Evolutionary conservation across 2,329 filamentous ascomycete genomes (phyloP), one percentile per base, ranked within the genome.

Genomic region (Neofusicoccum cordaticola): DNA sequence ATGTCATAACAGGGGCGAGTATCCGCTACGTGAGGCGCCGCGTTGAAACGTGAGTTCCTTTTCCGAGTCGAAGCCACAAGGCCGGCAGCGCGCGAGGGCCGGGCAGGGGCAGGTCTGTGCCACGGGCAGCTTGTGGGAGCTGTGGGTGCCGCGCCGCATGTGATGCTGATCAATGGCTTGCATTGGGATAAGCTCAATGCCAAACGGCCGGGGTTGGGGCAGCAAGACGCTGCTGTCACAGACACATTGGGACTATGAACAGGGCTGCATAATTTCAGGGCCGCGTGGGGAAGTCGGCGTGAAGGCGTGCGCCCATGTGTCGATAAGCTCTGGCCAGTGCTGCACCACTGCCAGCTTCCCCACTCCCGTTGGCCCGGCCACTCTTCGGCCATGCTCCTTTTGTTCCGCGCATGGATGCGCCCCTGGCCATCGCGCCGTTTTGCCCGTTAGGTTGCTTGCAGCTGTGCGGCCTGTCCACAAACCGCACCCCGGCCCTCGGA

Each of bases 241-340:
- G 42, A 13, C 31, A 60, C 27, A 60, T 47, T 35, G 42, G 44
- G 56, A 58, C 41, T 17, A 12, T 44, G 41, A 11, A 42, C 41
- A 60, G 42, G 56, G 56, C 56, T n/a, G 56, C 27, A 35, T 31
- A 39, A 31, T 27, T 57, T 44, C 37, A 57, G 39, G 52, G 9
- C 19, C 19, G 52, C 19, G 52, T 44, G 53, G 53, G 53, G 13
- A 44, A 44, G 22, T 34, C 37, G 27, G 27, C 27, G 27, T 31
- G 27, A 31, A 31, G 53, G 41, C 22, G 19, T 42, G 37, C 15
- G 19, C 27, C 27, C 12, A 48, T 8, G 44, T 60, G 57, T 12
- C 31, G 51, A 63, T 47, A 63, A 63, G 41, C 61, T 63, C 41
- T 63, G 61, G 50, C 51, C 50, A 35, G 61, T 53, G 61, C 61